Evolutionary conservation across 176 grass and related monocot species (phyloP).

Genomic region (Ampelocalamus luodianensis): DNA sequence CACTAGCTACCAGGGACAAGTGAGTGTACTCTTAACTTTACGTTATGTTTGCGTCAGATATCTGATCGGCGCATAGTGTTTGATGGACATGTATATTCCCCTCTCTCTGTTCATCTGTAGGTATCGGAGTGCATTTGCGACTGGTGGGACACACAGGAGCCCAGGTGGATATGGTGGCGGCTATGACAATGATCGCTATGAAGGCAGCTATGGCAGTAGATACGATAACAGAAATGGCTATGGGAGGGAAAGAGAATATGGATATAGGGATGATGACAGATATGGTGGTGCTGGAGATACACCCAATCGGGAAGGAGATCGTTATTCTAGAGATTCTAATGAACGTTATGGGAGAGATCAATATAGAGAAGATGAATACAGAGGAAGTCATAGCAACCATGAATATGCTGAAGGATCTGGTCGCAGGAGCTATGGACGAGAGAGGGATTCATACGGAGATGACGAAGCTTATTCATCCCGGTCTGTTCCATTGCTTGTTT

Average conservation of each 20-base stretch:
- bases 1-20: conserved; percentile 83
- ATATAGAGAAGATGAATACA: conserved; percentile 81
- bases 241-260: conserved; percentile 83
- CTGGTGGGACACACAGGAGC: conserved; percentile 58
- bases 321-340: conserved; percentile 82
- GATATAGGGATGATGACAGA: conserved; percentile 80
- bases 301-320: conserved; percentile 73
- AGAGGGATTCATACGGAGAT: conserved; percentile 72
- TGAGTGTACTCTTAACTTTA: conserved; percentile 43
- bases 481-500: conserved; percentile 43
- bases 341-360: conserved; percentile 65
- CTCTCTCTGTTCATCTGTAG: conserved; percentile 46
- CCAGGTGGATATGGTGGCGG: conserved; percentile 70
- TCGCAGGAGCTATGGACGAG: conserved; percentile 66
- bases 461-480: conserved; percentile 82
- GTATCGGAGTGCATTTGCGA: conserved; percentile 70
- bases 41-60: conserved; percentile 20
- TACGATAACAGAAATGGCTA: conserved; percentile 78
- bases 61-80: not conserved
- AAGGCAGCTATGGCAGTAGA: conserved; percentile 62
- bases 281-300: conserved; percentile 69
- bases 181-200: conserved; percentile 77
- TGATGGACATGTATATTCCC: not conserved
- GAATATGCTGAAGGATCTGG: conserved; percentile 76
- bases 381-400: conserved; percentile 62